Percentiles rank a stretch among this genome's conserved stretches.
These are phyloP conservation scores for Aspergillus terreus DNA, from an alignment of 2,329 filamentous ascomycete species.

Conservation along the genomic window DNA sequence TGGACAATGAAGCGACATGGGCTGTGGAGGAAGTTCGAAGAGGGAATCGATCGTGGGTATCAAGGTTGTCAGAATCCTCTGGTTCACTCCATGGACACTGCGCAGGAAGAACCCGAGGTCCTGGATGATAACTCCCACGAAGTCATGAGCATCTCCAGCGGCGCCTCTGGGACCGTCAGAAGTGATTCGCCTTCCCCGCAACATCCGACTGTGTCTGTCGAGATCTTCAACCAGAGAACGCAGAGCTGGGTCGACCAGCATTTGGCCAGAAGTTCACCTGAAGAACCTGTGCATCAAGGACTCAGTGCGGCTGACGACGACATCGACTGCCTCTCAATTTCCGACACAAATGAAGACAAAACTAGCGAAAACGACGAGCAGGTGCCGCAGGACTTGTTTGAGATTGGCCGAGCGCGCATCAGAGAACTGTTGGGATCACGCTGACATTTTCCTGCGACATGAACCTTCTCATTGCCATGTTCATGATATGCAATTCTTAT, in stretches of 20 bases:
- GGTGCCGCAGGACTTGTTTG: not conserved
- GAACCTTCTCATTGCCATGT: too few species aligned
- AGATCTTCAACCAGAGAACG: not conserved
- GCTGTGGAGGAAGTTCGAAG: slow-evolving; percentile 10
- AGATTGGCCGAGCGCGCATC: not conserved
- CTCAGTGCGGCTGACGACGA: not conserved
- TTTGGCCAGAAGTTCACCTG: not conserved
- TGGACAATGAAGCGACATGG: slow-evolving; percentile 18
- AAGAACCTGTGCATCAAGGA: not conserved
- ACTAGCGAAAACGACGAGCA: too few species aligned
- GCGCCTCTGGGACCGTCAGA: not conserved
- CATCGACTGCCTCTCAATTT: not conserved
- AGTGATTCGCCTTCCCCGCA: not conserved
- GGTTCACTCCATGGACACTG: not conserved
- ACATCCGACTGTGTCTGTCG: not conserved
- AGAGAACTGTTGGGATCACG: not conserved
- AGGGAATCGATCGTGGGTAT: slow-evolving; percentile 13
- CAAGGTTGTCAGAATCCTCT: not conserved
- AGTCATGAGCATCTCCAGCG: not conserved
- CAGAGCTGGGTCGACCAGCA: not conserved
- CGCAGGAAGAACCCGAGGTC: not conserved
- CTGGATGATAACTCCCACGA: not conserved
- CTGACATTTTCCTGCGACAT: not conserved
- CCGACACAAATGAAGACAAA: too few species aligned
- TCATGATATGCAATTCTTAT: too few species aligned